Conservation (phyloP, 2,329 filamentous ascomycete species). For the Pseudogymnoascus sp. region DNA sequence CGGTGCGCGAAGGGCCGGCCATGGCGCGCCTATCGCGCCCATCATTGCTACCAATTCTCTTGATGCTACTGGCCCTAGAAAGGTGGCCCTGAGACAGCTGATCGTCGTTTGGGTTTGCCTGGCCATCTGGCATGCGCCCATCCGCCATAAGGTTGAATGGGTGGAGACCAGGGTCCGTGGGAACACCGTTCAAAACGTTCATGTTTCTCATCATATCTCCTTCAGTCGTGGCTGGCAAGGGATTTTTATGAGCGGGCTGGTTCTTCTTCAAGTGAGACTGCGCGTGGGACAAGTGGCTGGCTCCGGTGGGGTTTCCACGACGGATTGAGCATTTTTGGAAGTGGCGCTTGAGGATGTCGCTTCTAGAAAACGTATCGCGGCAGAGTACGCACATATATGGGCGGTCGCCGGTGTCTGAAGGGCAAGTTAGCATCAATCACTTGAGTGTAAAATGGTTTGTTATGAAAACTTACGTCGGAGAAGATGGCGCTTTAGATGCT, state of each 20-base stretch:
- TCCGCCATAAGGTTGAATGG: constrained; percentile 48
- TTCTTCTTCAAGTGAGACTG: constrained; percentile 82
- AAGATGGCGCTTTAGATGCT: constrained; percentile 94
- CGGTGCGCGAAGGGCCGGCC: constrained; percentile 43
- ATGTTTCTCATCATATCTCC: constrained; percentile 50
- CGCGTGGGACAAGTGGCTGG: constrained; percentile 88
- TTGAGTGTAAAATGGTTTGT: not conserved
- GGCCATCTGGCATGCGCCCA: constrained; percentile 24
- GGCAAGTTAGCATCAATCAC: constrained; percentile 20
- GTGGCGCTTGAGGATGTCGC: constrained; percentile 96
- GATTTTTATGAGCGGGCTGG: constrained; percentile 49
- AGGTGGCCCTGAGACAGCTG: constrained; percentile 56
- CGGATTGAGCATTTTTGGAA: constrained; percentile 98
- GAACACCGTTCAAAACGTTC: constrained; percentile 52
- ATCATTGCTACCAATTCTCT: constrained; percentile 47
- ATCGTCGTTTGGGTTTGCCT: constrained; percentile 45
- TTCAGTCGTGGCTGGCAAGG: constrained; percentile 42
- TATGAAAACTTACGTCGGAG: constrained; percentile 71
- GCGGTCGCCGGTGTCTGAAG: constrained; percentile 84
- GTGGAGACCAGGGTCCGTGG: constrained; percentile 48
- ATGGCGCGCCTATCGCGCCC: constrained; percentile 52
- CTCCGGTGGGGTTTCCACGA: constrained; percentile 89
- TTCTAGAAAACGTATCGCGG: constrained; percentile 95
- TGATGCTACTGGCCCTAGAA: constrained; percentile 53
- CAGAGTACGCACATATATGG: constrained; percentile 98